These are phyloP conservation scores for Thraustochytrium striatum DNA, from an alignment of 352 stramenopile species.

Conservation along the genomic window DNA sequence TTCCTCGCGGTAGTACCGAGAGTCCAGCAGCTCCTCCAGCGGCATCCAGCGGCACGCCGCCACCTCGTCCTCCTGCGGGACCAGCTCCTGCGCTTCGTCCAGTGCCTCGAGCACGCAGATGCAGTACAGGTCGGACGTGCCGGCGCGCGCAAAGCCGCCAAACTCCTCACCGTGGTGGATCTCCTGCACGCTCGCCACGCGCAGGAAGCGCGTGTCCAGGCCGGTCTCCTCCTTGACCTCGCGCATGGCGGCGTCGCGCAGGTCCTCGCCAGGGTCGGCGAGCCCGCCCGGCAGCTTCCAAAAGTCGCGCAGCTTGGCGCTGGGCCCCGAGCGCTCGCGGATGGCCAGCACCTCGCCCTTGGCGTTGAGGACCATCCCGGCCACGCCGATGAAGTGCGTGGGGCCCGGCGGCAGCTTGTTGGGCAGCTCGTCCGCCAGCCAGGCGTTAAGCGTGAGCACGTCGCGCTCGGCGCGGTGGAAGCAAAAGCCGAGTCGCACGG, in stretches of 20 bases:
- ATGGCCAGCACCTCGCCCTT: conserved; percentile 57
- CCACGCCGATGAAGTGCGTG: conserved; percentile 63
- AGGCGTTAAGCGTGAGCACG: conserved; percentile 58
- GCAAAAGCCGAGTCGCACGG: conserved; percentile 57
- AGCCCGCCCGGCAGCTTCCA: conserved; percentile 66
- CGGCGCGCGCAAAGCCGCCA: conserved; percentile 49
- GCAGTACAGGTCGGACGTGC: conserved; percentile 64
- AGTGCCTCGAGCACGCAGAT: conserved; percentile 61
- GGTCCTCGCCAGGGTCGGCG: conserved; percentile 61
- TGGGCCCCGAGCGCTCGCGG: conserved; percentile 56
- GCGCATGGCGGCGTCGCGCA: conserved; percentile 60
- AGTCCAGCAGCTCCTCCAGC: conserved; percentile 56
- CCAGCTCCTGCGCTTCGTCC: conserved; percentile 54
- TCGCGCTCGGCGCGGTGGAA: conserved; percentile 60
- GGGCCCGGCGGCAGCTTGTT: conserved; percentile 61
- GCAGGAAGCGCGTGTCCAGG: conserved; percentile 58
- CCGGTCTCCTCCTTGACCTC: conserved; percentile 69
- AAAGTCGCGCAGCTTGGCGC: conserved; percentile 56
- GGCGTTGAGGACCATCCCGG: conserved; percentile 59
- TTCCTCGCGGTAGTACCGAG: background rate
- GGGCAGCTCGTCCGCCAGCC: conserved; percentile 55
- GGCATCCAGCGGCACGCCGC: conserved; percentile 59
- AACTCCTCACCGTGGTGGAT: conserved; percentile 57
- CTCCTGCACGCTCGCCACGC: conserved; percentile 62
- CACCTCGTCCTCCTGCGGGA: conserved; percentile 61